Conservation (phyloP, 2,329 filamentous ascomycete genomes). For the Calonectria pteridis region DNA sequence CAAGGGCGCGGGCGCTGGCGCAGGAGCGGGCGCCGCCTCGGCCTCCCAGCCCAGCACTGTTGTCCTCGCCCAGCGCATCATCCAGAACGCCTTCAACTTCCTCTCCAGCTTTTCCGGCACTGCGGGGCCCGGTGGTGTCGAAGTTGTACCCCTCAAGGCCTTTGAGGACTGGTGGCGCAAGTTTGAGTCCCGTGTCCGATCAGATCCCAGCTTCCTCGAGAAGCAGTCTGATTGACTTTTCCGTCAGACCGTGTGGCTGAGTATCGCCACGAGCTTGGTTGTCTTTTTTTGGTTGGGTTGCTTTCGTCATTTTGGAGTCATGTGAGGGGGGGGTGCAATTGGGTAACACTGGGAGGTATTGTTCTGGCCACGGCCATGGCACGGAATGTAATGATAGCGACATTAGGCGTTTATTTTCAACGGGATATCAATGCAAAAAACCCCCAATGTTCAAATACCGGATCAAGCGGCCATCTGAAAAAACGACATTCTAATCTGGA, state of each 20-base stretch:
- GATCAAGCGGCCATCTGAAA: background rate
- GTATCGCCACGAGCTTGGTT: background rate
- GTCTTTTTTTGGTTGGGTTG: background rate
- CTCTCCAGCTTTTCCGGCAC: constrained; percentile 85
- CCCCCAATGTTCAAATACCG: background rate
- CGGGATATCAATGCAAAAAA: background rate
- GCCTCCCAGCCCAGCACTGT: constrained; percentile 72
- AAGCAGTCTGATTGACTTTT: constrained; percentile 54
- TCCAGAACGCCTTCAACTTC: constrained; percentile 98
- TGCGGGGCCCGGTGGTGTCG: constrained; percentile 72
- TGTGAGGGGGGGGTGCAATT: background rate
- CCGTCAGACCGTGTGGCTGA: background rate
- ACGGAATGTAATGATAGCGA: constrained; percentile 12
- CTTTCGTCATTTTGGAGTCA: background rate
- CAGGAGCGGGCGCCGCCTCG: constrained; percentile 21
- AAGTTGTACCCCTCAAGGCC: constrained; percentile 92
- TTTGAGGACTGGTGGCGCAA: constrained; percentile 99
- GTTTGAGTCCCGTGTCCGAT: constrained; percentile 88
- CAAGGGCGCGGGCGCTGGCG: constrained; percentile 36
- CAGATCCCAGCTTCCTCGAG: constrained; percentile 91
- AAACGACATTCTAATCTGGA: background rate
- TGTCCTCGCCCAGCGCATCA: constrained; percentile 90
- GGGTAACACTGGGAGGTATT: background rate
- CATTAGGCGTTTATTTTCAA: constrained; percentile 26
- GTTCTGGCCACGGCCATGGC: background rate